Evolutionary conservation across 768 basidiomycete genomes (phyloP), one percentile per base, ranked within the genome.

Genomic region (Lentinula detonsa): DNA sequence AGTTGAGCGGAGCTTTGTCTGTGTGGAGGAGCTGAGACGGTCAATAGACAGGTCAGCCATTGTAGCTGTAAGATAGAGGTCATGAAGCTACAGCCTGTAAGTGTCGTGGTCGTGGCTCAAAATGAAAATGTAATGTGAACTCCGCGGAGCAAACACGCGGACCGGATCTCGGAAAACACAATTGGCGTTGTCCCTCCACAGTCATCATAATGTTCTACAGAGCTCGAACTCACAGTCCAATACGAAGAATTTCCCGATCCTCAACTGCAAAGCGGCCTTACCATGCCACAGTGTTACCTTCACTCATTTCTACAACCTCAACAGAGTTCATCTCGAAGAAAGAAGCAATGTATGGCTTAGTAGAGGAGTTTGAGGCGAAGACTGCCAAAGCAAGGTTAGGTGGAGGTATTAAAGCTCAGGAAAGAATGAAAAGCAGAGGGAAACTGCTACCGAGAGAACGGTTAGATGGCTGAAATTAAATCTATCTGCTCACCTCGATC

Each of bases 371-470:
- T 11, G 85, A 90, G 59, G 68, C 72, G 13, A 89, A 84, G 71
- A 74, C 84, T 53, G 80, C 83, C 0, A 72, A 73, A 9, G 85
- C 82, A 56, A 81, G 88, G 66, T 75, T 76, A 34, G 93, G 93
- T 21, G 93, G 93, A 37, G 88, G 92, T 23, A 65, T 76, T 11
- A 92, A 87, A 70, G 88, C 91, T 28, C 82, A 83, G 35, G 85
- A 87, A 63, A 79, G 88, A 39, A 90, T 92, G 86, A 76, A 79
- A 66, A 82, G 76, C 67, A 87, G 86, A 70, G 90, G 93, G 1
- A 95, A 95, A 79, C 84, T 82, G 67, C 73, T 94, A 11, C 93
- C 93, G 31, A 78, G 93, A 67, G 91, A 93, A 78, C 80, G 93
- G 93, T 92, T 45, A 63, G 79, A 67, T 37, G 65, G 37, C 23